Evolutionary conservation across 805 yeast genomes (phyloP), one percentile per base, ranked within the genome.

Genomic region (Ogataea zsoltii): DNA sequence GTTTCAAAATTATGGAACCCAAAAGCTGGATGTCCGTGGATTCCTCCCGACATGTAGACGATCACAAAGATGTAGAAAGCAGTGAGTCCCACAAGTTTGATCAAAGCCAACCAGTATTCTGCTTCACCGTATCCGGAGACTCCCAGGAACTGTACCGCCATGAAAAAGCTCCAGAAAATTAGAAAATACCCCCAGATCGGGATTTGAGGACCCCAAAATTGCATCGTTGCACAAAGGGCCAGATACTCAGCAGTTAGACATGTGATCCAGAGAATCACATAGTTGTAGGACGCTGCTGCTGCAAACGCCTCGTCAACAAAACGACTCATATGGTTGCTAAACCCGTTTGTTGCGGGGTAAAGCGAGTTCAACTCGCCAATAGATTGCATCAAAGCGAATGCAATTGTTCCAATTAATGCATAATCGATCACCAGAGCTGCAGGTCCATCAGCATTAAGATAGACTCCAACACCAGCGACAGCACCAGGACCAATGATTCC

Each of bases 401-500:
- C 81, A 30, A 77, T 61, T 14, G 75, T 42, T 16, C 80, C 81
- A 23, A 76, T 68, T 15, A 77, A 53, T 2, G 70, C 71, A 53
- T 75, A 77, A 1, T 79, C 77, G 18, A 76, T 56, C 4, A 65
- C 33, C 55, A 77, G 60, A 49, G 77, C 70, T 14, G 71, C 79
- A 0, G 82, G 81, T 4, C 78, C 77, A 28, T 75, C 77, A 37
- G 68, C 61, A 11, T 62, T 54, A 14, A 77, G 61, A 33, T 76
- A 74, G 6, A 65, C 58, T 5, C 79, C 77, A 4, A 77, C 69
- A 32, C 82, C 80, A 18, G 76, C 71, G 41, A 76, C 60, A 11
- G 71, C 69, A 42, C 82, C 82, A 1, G 82, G 82, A 0, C 82
- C 82, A 42, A 77, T 75, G 40, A 78, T 71, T 30, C 82, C 79